Conservation (phyloP, 768 basidiomycete species). For the Boletus fagicola region DNA sequence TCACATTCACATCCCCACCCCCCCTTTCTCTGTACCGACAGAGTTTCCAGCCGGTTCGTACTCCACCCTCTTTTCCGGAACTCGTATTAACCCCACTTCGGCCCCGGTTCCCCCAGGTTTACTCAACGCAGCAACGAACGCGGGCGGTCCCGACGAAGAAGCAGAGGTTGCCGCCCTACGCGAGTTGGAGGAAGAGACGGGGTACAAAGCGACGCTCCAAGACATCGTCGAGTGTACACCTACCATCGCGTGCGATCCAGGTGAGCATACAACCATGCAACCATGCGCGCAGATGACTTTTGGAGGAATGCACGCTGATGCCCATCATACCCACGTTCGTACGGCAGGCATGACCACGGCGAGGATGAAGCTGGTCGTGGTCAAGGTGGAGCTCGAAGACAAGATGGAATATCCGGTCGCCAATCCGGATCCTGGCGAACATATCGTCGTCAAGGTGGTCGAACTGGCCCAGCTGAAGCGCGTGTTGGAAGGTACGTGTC, state of each 20-base stretch:
- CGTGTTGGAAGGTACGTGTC: constrained; percentile 62
- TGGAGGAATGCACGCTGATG: background rate
- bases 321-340: background rate
- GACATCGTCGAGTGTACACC: constrained; percentile 62
- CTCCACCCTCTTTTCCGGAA: constrained; percentile 10
- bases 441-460: constrained; percentile 71
- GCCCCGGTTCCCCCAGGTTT: constrained; percentile 48
- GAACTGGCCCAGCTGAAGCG: constrained; percentile 61
- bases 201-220: constrained; percentile 59
- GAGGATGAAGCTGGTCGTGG: constrained; percentile 83
- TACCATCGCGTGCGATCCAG: constrained; percentile 67
- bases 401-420: constrained; percentile 66
- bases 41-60: constrained; percentile 59
- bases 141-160: constrained; percentile 47
- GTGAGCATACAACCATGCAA: constrained; percentile 32
- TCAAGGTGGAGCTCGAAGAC: constrained; percentile 66
- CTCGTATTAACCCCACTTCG: background rate
- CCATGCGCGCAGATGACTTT: background rate
- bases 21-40: constrained; percentile 11
- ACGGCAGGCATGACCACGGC: constrained; percentile 85
- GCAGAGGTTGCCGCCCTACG: constrained; percentile 78
- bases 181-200: constrained; percentile 93
- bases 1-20: background rate
- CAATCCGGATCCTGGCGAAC: constrained; percentile 83
- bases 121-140: constrained; percentile 62